These are phyloP conservation scores for Cercospora sojina DNA, from an alignment of 2,329 filamentous ascomycete species.

Conservation along the genomic window DNA sequence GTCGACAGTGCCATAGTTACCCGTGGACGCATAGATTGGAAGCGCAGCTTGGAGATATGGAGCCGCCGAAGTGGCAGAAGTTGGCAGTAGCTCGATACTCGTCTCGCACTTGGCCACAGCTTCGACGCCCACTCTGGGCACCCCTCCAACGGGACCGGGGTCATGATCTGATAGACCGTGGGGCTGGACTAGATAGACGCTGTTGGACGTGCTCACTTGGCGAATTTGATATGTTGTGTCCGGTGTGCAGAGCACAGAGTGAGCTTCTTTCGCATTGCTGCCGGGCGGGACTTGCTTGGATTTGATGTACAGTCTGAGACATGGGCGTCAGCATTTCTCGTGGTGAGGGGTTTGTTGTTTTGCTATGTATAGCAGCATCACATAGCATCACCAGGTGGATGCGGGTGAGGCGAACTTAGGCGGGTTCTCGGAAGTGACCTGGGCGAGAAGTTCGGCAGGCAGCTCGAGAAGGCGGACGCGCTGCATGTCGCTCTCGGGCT, in stretches of 20 bases:
- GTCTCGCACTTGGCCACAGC: constrained; percentile 48
- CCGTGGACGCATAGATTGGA: constrained; percentile 41
- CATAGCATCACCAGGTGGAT: background rate
- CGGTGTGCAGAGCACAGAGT: constrained; percentile 60
- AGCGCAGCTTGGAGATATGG: constrained; percentile 41
- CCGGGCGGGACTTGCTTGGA: constrained; percentile 34
- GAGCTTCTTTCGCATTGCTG: constrained; percentile 34
- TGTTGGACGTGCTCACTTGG: constrained; percentile 66
- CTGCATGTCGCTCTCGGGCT: constrained; percentile 48
- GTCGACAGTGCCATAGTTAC: constrained; percentile 17
- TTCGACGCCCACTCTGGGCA: constrained; percentile 37
- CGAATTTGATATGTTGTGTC: constrained; percentile 59
- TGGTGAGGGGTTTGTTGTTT: background rate
- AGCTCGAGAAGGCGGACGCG: constrained; percentile 61
- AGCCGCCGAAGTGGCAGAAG: constrained; percentile 38
- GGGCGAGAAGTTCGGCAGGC: constrained; percentile 55
- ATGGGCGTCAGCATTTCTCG: background rate
- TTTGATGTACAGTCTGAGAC: constrained; percentile 44
- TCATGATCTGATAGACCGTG: constrained; percentile 25
- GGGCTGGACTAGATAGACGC: constrained; percentile 55
- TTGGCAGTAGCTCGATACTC: constrained; percentile 44
- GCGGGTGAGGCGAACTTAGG: constrained; percentile 38
- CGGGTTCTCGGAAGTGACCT: constrained; percentile 43
- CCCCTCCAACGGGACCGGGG: constrained; percentile 21
- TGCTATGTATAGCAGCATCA: background rate